Base-by-base conservation (phyloP, 1,284 basidiomycete species). In the Naganishia liquefaciens region DNA sequence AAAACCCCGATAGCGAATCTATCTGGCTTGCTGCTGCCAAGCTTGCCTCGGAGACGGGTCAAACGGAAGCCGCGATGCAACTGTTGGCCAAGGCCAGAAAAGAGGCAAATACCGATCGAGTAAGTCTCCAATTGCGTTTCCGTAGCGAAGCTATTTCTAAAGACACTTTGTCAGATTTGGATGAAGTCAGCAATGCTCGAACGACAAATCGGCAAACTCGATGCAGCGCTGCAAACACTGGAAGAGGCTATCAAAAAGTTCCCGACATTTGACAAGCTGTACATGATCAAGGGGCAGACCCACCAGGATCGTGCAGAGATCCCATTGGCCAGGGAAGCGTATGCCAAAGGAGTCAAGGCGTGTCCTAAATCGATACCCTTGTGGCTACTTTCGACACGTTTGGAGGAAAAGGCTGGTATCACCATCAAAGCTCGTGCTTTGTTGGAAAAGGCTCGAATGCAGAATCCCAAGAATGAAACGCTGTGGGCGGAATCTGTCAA, bases 21-120 rank as follows among this genome's bases (percentile, higher is more conserved):
- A 97, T 99, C 73, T 99, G 94, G 90, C 81, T 99, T 47, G 95
- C 94, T 0, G 95, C 95, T 23, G 92, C 96, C 68, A 96, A 97
- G 79, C 83, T 98, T 9, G 95, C 98, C 73, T 89, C 93, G 0
- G 92, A 96, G 81, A 95, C 94, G 67, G 90, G 90, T 1, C 90
- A 97, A 74, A 82, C 90, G 66, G 86, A 83, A 19, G 93, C 91
- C 13, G 95, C 95, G 0, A 82, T 87, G 64, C 87, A 93, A 77
- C 80, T 99, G 62, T 83, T 98, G 65, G 85, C 89, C 62, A 88
- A 94, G 68, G 95, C 95, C 7, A 82, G 94, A 63, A 87, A 85
- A 15, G 90, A 95, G 27, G 93, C 94, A 0, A 89, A 91, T 72
- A 95, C 93, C 0, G 88, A 93, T 71, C 81, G 93, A 76, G 93